These are phyloP conservation scores for Penicillium bialowiezense DNA, from an alignment of 495 filamentous ascomycete genomes.

Conservation along the genomic window DNA sequence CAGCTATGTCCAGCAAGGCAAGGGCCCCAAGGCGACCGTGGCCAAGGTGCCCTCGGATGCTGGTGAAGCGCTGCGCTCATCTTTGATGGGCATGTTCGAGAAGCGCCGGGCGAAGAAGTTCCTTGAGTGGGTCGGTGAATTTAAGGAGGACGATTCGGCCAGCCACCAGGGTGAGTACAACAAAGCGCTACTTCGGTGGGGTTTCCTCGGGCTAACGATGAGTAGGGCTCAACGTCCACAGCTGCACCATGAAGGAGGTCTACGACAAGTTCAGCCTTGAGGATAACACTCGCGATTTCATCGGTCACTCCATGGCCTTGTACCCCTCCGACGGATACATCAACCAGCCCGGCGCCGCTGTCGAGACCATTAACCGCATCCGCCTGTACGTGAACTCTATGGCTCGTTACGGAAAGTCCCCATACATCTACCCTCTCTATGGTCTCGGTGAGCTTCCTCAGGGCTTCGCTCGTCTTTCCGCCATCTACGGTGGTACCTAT, in stretches of 20 bases:
- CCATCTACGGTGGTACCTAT: constrained; percentile 98
- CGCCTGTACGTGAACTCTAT: constrained; percentile 97
- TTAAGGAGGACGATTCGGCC: constrained; percentile 76
- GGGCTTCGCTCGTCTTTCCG: constrained; percentile 94
- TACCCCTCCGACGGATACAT: constrained; percentile 89
- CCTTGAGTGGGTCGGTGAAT: constrained; percentile 93
- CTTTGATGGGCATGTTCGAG: constrained; percentile 95
- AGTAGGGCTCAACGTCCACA: constrained; percentile 73
- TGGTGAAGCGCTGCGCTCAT: constrained; percentile 83
- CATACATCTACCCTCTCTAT: constrained; percentile 98
- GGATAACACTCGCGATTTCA: constrained; percentile 87
- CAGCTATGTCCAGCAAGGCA: constrained; percentile 91
- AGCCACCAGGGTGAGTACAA: constrained; percentile 75
- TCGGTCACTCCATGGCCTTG: constrained; percentile 97
- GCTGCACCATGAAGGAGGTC: constrained; percentile 90
- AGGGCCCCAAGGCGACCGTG: constrained; percentile 76
- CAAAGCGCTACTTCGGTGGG: neutral
- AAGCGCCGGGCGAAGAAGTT: constrained; percentile 96
- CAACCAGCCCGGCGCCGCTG: constrained; percentile 64
- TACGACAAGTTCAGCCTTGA: constrained; percentile 98
- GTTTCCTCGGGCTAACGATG: constrained; percentile 15
- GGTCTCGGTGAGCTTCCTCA: constrained; percentile 96
- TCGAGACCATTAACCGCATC: constrained; percentile 88
- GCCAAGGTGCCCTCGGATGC: constrained; percentile 97
- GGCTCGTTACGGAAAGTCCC: constrained; percentile 96